These are phyloP conservation scores for Anthoceros angustus DNA, from an alignment of 225 moss, liverwort and hornwort species.

Conservation along the genomic window DNA sequence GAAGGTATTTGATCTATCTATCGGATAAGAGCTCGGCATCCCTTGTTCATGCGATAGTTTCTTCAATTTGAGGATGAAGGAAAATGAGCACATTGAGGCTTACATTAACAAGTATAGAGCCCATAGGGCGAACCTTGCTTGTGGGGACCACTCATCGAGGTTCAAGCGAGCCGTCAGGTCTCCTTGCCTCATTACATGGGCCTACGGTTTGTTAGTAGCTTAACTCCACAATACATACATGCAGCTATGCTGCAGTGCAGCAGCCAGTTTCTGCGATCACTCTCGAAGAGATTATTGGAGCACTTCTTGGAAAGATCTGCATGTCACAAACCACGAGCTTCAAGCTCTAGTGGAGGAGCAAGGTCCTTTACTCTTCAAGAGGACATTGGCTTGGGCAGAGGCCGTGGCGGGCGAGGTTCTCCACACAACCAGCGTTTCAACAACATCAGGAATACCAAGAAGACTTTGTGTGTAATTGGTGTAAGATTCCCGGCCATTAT, in stretches of 20 bases:
- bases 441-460: background rate
- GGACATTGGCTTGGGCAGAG: background rate
- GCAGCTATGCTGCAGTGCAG: background rate
- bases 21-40: background rate
- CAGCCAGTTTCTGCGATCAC: background rate
- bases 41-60: background rate
- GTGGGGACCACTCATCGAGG: too few species aligned
- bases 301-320: background rate
- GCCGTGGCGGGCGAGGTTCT: background rate
- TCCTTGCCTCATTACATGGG: background rate
- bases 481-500: constrained; percentile 81
- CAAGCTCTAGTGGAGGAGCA: background rate
- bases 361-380: background rate
- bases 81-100: background rate
- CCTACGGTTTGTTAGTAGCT: background rate
- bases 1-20: background rate
- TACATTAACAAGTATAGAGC: background rate
- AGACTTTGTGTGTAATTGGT: constrained; percentile 32
- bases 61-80: background rate
- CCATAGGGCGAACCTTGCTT: background rate
- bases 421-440: background rate
- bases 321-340: background rate
- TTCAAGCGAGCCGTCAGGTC: background rate
- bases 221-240: background rate
- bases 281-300: background rate